These are phyloP conservation scores for Dendrobium officinale DNA, from an alignment of 106 monocot species.

Conservation along the genomic window DNA sequence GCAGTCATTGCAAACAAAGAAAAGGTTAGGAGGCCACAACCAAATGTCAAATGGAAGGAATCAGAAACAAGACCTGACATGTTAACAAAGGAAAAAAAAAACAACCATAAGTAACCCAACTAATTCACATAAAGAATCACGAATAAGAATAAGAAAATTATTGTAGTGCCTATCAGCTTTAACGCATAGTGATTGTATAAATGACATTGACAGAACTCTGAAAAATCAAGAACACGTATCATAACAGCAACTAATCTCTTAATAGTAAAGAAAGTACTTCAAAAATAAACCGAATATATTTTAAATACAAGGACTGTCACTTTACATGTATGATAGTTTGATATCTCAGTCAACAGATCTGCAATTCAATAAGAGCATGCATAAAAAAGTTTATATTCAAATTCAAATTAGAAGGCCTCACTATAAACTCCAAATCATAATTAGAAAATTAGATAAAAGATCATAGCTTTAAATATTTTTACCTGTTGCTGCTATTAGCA, in stretches of 20 bases:
- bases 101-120: background rate
- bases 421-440: background rate
- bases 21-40: constrained; percentile 94
- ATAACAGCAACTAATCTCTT: background rate
- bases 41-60: constrained; percentile 99
- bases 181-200: background rate
- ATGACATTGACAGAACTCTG: background rate
- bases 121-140: background rate
- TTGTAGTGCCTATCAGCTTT: background rate
- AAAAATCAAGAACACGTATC: background rate
- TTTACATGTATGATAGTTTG: background rate
- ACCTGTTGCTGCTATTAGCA: too few relatives aligned
- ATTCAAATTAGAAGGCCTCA: background rate
- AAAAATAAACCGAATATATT: background rate
- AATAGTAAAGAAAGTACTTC: background rate
- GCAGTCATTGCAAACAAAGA: constrained; percentile 85
- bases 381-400: background rate
- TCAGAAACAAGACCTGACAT: constrained; percentile 86
- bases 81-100: background rate
- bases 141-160: background rate
- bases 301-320: background rate
- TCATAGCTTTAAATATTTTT: background rate
- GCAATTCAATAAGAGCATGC: background rate
- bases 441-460: background rate
- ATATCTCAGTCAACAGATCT: background rate